Percentiles rank a stretch among this genome's conserved stretches.
Conservation (phyloP, 2,329 filamentous ascomycete species). For the Lithohypha guttulata region DNA sequence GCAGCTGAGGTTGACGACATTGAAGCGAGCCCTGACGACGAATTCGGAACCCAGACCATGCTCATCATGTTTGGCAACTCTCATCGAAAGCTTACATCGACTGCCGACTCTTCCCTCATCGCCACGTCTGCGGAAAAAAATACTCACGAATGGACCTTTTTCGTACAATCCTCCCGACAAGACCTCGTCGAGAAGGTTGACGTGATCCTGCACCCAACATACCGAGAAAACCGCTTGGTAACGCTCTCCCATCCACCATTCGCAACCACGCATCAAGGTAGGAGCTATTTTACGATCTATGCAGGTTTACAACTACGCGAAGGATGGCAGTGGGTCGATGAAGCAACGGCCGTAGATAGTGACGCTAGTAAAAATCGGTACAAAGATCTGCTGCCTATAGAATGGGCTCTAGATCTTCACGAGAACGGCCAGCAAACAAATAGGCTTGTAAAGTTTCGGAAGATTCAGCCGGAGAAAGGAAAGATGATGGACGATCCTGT, state of each 20-base stretch:
- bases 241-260: conserved; percentile 14
- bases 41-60: conserved; percentile 12
- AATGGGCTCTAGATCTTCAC: conserved; percentile 18
- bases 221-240: conserved; percentile 11
- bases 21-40: background rate
- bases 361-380: conserved; percentile 9
- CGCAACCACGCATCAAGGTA: conserved; percentile 16
- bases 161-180: conserved; percentile 16
- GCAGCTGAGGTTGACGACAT: conserved; percentile 8
- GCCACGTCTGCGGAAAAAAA: conserved; percentile 9
- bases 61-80: conserved; percentile 19
- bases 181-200: conserved; percentile 20
- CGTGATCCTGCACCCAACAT: conserved; percentile 18
- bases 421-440: background rate
- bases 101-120: conserved; percentile 5
- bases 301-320: conserved; percentile 16
- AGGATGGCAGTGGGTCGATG: conserved; percentile 18
- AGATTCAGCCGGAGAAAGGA: background rate
- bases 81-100: too few species aligned
- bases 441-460: conserved; percentile 1
- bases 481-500: background rate
- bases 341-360: conserved; percentile 14
- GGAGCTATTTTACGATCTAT: conserved; percentile 18
- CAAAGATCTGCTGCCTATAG: conserved; percentile 15
- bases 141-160: conserved; percentile 21